A percentile compares a stretch with the other conserved stretches of the same genome.
These are phyloP conservation scores for Suillus paluster DNA, from an alignment of 768 basidiomycete genomes.

Conservation along the genomic window DNA sequence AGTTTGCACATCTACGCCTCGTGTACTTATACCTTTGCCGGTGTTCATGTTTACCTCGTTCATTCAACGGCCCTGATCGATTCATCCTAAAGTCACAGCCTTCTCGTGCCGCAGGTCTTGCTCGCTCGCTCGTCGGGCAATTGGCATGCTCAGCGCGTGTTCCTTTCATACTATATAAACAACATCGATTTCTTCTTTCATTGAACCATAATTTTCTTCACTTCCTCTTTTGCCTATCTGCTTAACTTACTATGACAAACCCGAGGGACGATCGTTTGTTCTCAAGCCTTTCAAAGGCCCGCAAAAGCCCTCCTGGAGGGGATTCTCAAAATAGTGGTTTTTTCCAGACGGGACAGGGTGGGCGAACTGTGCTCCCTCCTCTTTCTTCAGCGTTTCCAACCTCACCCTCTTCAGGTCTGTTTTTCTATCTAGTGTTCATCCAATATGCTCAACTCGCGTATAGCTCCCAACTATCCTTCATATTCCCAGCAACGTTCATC, in stretches of 20 bases:
- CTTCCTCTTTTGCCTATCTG: constrained; percentile 61
- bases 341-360: constrained; percentile 84
- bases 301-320: constrained; percentile 68
- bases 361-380: constrained; percentile 88
- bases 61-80: constrained; percentile 47
- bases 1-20: constrained; percentile 48
- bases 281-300: constrained; percentile 63
- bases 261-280: constrained; percentile 75
- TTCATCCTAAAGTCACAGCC: constrained; percentile 41
- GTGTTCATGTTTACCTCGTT: constrained; percentile 56
- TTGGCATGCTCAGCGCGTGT: constrained; percentile 49
- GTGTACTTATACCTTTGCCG: constrained; percentile 45
- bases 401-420: constrained; percentile 91
- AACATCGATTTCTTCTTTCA: constrained; percentile 57
- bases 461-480: constrained; percentile 62
- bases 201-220: constrained; percentile 46
- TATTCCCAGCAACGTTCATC: constrained; percentile 71
- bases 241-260: constrained; percentile 67
- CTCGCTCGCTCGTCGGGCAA: constrained; percentile 39
- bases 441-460: constrained; percentile 61
- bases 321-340: constrained; percentile 63
- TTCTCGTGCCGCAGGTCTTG: constrained; percentile 38
- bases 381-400: constrained; percentile 83
- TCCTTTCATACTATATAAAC: constrained; percentile 51
- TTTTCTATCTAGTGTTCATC: constrained; percentile 56